These are phyloP conservation scores for Xylaria scruposa DNA, from an alignment of 495 filamentous ascomycete species.

Conservation along the genomic window DNA sequence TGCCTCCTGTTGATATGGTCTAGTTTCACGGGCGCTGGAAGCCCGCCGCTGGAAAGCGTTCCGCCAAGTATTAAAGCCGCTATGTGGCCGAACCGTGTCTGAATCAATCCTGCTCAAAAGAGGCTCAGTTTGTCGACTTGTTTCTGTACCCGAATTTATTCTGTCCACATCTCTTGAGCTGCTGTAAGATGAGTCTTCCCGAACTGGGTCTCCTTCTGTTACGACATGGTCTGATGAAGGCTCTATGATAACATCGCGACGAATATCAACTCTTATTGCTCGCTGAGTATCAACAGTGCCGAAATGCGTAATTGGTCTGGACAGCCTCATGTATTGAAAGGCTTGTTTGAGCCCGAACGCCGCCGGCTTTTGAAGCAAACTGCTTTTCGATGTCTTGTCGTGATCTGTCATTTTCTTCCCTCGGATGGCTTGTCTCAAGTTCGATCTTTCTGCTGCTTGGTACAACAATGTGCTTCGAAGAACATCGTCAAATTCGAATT, in stretches of 20 bases:
- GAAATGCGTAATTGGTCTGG: background rate
- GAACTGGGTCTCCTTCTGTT: background rate
- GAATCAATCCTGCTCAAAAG: background rate
- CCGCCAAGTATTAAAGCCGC: background rate
- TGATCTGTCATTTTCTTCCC: background rate
- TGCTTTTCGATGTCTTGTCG: background rate
- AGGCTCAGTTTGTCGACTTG: background rate
- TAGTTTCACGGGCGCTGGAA: background rate
- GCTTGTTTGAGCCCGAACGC: constrained; percentile 1
- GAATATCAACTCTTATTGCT: background rate
- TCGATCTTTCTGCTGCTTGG: constrained; percentile 18
- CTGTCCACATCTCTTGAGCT: background rate
- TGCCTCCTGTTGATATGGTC: background rate
- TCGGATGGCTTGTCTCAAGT: constrained; percentile 10
- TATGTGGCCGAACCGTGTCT: background rate
- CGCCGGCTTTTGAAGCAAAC: background rate
- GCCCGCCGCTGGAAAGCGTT: background rate
- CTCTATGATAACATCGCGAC: background rate
- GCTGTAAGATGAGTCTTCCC: background rate
- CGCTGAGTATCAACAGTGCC: background rate
- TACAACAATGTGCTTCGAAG: constrained; percentile 16
- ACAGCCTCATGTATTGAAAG: constrained; percentile 5
- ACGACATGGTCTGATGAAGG: background rate
- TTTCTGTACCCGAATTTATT: background rate
- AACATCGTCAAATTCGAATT: constrained; percentile 20